Evolutionary conservation across 2,329 filamentous ascomycete genomes (phyloP).

Genomic region (Epichloe sylvatica): DNA sequence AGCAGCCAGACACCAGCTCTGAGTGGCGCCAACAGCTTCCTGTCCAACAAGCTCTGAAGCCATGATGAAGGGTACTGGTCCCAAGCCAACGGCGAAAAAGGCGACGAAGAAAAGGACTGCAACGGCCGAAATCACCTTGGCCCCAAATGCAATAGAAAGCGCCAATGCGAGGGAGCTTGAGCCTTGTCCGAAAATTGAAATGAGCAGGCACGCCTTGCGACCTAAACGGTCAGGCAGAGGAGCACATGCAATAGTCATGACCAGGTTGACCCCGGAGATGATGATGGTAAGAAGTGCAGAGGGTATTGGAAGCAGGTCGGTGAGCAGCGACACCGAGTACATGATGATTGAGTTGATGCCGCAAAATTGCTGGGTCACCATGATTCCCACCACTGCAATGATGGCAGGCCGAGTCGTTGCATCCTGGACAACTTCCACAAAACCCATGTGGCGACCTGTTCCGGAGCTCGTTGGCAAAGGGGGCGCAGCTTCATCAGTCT

Average conservation of each 20-base stretch:
- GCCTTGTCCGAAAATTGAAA: slow-evolving; percentile 77
- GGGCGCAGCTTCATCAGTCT: slow-evolving; percentile 10
- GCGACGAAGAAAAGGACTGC: slow-evolving; percentile 76
- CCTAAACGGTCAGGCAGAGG: slow-evolving; percentile 79
- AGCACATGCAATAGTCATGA: slow-evolving; percentile 68
- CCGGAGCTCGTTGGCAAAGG: not conserved
- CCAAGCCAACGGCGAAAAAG: slow-evolving; percentile 80
- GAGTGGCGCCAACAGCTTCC: slow-evolving; percentile 81
- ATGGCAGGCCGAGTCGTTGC: slow-evolving; percentile 58
- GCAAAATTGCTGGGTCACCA: slow-evolving; percentile 84
- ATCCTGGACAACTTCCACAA: slow-evolving; percentile 52
- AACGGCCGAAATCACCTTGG: slow-evolving; percentile 65
- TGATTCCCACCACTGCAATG: slow-evolving; percentile 74
- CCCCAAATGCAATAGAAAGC: slow-evolving; percentile 58
- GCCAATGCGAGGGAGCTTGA: slow-evolving; percentile 63
- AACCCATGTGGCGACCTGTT: slow-evolving; percentile 33
- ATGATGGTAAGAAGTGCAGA: slow-evolving; percentile 75
- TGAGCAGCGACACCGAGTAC: slow-evolving; percentile 88
- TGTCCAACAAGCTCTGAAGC: slow-evolving; percentile 81
- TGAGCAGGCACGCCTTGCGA: slow-evolving; percentile 69
- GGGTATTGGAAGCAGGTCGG: slow-evolving; percentile 64
- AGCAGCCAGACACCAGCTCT: slow-evolving; percentile 73
- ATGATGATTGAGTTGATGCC: slow-evolving; percentile 97
- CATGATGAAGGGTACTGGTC: slow-evolving; percentile 88
- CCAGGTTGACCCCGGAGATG: slow-evolving; percentile 74